phyloP scores from a whole-genome alignment of 2,329 filamentous ascomycete genomes.

The Phialophora tarda region DNA sequence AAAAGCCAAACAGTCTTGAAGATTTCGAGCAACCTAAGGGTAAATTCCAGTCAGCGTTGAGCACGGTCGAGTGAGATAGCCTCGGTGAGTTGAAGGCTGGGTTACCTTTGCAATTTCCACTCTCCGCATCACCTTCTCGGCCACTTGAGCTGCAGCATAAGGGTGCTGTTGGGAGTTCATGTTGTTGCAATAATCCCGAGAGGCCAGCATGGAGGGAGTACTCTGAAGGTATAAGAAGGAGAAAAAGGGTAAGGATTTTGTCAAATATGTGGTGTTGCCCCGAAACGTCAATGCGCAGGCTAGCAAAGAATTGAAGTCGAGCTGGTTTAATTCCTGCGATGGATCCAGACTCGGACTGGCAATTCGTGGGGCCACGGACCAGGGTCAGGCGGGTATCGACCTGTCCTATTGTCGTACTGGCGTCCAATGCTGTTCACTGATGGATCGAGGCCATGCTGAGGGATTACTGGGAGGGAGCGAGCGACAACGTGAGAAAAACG shows the following conservation, averaged over 20 bases:
- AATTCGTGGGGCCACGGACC: constrained; percentile 33
- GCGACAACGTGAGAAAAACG: neutral
- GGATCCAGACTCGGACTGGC: constrained; percentile 28
- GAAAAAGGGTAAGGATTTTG: constrained; percentile 26
- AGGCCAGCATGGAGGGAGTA: constrained; percentile 38
- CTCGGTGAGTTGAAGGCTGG: constrained; percentile 11
- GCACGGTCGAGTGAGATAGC: constrained; percentile 25
- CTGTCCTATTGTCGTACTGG: constrained; percentile 23
- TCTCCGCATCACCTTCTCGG: constrained; percentile 71
- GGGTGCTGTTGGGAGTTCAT: constrained; percentile 44
- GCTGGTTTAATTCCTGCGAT: constrained; percentile 30
- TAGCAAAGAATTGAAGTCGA: constrained; percentile 30
- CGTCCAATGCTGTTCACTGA: constrained; percentile 7
- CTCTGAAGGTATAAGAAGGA: constrained; percentile 30
- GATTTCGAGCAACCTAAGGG: constrained; percentile 81
- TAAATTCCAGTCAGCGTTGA: constrained; percentile 36
- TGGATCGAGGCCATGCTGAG: neutral
- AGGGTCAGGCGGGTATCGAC: constrained; percentile 29
- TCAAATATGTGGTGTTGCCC: constrained; percentile 36
- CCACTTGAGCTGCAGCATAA: constrained; percentile 46
- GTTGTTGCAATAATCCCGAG: constrained; percentile 43
- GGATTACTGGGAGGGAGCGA: neutral
- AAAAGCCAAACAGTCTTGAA: constrained; percentile 92
- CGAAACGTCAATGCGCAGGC: constrained; percentile 37
- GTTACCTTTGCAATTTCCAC: constrained; percentile 76